Percentiles rank a stretch among this genome's conserved stretches.
These are phyloP conservation scores for Hypoxylon trugodes DNA, from an alignment of 495 filamentous ascomycete genomes.

Conservation along the genomic window DNA sequence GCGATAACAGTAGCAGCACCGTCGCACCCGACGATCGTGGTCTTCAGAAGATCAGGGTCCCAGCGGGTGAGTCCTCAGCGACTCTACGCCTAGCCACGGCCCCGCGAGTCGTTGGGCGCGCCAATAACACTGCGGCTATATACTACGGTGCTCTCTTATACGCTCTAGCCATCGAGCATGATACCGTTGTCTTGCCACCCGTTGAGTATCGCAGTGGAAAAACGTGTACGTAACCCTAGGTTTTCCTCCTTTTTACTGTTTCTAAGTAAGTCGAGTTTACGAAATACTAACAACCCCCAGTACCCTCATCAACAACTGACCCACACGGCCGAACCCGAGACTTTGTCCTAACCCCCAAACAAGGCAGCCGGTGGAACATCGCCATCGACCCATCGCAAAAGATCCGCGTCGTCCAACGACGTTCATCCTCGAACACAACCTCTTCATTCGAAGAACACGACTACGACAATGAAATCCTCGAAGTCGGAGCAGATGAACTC, in stretches of 20 bases:
- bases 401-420: constrained; percentile 29
- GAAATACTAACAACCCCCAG: too few relatives aligned
- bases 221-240: too few relatives aligned
- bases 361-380: constrained; percentile 55
- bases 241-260: too few relatives aligned
- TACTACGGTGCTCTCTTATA: constrained; percentile 65
- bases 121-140: constrained; percentile 63
- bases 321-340: constrained; percentile 42
- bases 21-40: constrained; percentile 45
- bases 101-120: constrained; percentile 48
- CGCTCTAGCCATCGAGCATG: constrained; percentile 55
- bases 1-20: neutral
- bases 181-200: constrained; percentile 32
- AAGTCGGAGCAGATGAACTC: constrained; percentile 33
- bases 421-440: neutral
- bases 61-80: constrained; percentile 39
- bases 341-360: constrained; percentile 48
- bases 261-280: too few relatives aligned
- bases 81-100: constrained; percentile 38
- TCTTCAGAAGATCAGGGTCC: constrained; percentile 46
- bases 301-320: constrained; percentile 29
- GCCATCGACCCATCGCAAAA: constrained; percentile 59
- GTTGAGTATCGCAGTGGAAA: constrained; percentile 17
- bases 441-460: constrained; percentile 2
- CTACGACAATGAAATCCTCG: constrained; percentile 19